Conservation (phyloP, 768 basidiomycete species). For the Tulasnella sp. region DNA sequence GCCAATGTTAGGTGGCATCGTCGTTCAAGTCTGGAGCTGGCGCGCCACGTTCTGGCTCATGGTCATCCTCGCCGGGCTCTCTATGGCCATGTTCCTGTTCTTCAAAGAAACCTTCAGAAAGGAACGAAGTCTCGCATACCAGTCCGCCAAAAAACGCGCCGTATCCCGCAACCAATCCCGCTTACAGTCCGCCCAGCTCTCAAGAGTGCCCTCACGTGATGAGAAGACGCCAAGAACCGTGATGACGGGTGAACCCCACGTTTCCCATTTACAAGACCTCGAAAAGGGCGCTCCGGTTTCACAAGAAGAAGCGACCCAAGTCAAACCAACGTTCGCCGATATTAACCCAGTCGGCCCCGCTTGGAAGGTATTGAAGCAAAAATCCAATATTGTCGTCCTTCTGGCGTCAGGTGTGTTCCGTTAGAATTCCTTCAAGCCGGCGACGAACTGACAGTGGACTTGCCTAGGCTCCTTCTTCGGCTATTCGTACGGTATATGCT, state of each 20-base stretch:
- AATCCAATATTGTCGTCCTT: slow-evolving; percentile 61
- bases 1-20: slow-evolving; percentile 60
- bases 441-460: neutral
- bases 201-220: slow-evolving; percentile 20
- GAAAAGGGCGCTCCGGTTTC: neutral
- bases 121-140: slow-evolving; percentile 76
- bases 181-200: slow-evolving; percentile 25
- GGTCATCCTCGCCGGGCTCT: slow-evolving; percentile 49
- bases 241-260: neutral
- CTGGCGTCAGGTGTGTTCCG: slow-evolving; percentile 50
- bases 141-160: slow-evolving; percentile 47
- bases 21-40: slow-evolving; percentile 67
- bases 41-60: slow-evolving; percentile 80
- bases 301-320: slow-evolving; percentile 24
- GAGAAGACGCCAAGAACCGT: neutral
- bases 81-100: slow-evolving; percentile 50
- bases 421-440: neutral
- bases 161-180: slow-evolving; percentile 27
- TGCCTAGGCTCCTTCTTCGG: slow-evolving; percentile 58
- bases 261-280: neutral
- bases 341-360: slow-evolving; percentile 70
- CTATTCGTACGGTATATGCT: slow-evolving; percentile 60
- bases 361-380: slow-evolving; percentile 45
- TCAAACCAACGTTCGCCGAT: slow-evolving; percentile 56
- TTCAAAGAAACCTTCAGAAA: slow-evolving; percentile 78